Conservation (phyloP, 441 rosid genomes). For the Isatis lusitanica region DNA sequence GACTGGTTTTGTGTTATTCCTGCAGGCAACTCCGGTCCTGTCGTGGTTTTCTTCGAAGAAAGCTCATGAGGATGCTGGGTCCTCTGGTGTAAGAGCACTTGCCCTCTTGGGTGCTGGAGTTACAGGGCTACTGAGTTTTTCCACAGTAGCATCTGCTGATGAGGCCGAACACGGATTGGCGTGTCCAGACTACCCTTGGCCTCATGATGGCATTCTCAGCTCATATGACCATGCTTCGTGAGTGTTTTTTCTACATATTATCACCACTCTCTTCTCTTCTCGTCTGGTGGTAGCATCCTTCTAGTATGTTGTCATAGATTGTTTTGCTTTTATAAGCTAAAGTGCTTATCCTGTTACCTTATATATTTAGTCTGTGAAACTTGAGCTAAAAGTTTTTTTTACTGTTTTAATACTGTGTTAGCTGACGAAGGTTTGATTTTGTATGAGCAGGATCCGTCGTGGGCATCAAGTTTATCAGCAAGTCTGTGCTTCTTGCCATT, state of each 20-base stretch:
- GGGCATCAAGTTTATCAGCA: slow-evolving; percentile 99
- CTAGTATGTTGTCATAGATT: background rate
- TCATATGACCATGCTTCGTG: slow-evolving; percentile 99
- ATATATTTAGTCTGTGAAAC: background rate
- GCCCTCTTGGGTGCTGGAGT: slow-evolving; percentile 89
- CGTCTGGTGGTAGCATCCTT: background rate
- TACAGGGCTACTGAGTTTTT: slow-evolving; percentile 79
- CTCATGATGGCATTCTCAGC: slow-evolving; percentile 95
- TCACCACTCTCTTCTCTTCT: background rate
- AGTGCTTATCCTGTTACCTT: background rate
- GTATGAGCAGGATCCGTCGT: slow-evolving; percentile 84
- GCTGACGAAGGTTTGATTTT: slow-evolving; percentile 25
- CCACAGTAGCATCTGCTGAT: slow-evolving; percentile 88
- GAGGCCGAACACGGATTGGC: slow-evolving; percentile 98
- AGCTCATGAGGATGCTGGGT: slow-evolving; percentile 59
- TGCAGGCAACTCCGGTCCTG: slow-evolving; percentile 64
- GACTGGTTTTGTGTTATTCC: slow-evolving; percentile 2
- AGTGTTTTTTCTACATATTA: slow-evolving; percentile 36
- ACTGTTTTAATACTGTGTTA: background rate
- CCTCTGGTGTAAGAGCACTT: slow-evolving; percentile 55
- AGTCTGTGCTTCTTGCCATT: slow-evolving; percentile 99
- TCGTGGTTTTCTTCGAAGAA: slow-evolving; percentile 65
- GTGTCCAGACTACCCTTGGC: slow-evolving; percentile 95
- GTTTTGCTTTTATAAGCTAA: background rate
- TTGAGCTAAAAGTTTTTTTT: background rate